Evolutionary conservation across 139 green algal genomes (phyloP), one percentile per base, ranked within the genome.

Genomic region (Tetradesmus obliquus): DNA sequence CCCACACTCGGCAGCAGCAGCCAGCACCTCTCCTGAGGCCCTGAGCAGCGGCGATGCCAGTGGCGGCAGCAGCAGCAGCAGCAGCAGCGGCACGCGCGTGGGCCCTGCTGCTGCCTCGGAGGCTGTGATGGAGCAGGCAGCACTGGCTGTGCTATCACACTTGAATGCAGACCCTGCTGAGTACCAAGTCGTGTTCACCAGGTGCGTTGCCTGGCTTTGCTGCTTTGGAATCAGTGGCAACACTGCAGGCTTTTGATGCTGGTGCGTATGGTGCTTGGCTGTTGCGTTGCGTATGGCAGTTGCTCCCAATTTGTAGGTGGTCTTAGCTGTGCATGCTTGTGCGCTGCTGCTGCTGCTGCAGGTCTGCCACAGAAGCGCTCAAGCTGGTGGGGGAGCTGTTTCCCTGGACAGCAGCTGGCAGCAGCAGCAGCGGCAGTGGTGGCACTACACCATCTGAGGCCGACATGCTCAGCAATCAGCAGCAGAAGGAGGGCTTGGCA

Each of bases 381-480:
- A 95, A 96, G 87, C 74, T 97, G 84, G 94, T 97, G 58, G 96
- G 96, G 2, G 96, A 98, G 90, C 94, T 92, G 10, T 98, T 97
- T 81, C 95, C 95, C 22, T 98, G 95, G 95, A 89, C 60, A 5
- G 1, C 10, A 13, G 80, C 1, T 2, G 55, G 2, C 87, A 91
- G 87, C 76, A 86, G 24, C 87, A 84, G 15, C 69, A 85, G 53
- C 54, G 74, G 76, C 22, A 53, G 72, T 20, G 13, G 24, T 32
- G 1, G n/a, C 2, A 15, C 55, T 24, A 10, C 22, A 55, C 62
- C 60, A 71, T 45, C 60, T 54, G 82, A 87, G 32, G 60, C 53
- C 4, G 5, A 81, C 19, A 19, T 89, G 84, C 60, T 81, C 7
- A 20, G 79, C 79, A 55, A 5, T 8, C 55, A 88, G 22, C 57